These are phyloP conservation scores for Trichosporon ovoides DNA, from an alignment of 1,284 basidiomycete genomes.

Conservation along the genomic window DNA sequence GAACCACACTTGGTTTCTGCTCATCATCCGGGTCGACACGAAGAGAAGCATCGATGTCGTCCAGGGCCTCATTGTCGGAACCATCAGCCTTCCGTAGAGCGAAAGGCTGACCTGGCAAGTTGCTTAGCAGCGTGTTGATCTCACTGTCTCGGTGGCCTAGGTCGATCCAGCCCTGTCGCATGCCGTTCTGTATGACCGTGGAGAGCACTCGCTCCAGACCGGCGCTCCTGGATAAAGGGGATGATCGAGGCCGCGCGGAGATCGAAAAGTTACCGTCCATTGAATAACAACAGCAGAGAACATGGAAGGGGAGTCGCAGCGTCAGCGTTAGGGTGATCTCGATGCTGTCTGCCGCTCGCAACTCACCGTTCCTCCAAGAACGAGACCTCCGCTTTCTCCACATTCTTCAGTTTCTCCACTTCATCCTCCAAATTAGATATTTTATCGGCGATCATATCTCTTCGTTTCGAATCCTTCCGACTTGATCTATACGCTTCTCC, in stretches of 20 bases:
- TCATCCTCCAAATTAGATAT: constrained; percentile 54
- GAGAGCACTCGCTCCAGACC: constrained; percentile 61
- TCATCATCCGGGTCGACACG: neutral
- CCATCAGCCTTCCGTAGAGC: constrained; percentile 14
- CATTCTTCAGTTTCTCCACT: constrained; percentile 46
- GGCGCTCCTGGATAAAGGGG: constrained; percentile 33
- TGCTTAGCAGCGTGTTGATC: constrained; percentile 20
- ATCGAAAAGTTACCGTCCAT: too few relatives aligned
- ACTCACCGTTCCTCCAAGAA: constrained; percentile 35
- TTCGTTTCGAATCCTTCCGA: constrained; percentile 63
- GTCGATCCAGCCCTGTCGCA: constrained; percentile 59
- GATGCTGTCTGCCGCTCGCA: neutral
- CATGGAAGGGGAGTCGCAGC: too few relatives aligned
- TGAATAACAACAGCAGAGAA: neutral
- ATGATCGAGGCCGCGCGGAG: too few relatives aligned
- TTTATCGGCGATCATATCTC: constrained; percentile 68
- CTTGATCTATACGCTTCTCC: constrained; percentile 74
- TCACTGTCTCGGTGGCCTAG: constrained; percentile 36
- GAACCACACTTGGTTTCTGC: neutral
- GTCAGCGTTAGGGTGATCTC: neutral
- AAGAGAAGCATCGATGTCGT: neutral
- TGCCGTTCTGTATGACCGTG: constrained; percentile 65
- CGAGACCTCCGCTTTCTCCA: constrained; percentile 21
- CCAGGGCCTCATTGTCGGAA: neutral
- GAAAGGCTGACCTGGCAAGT: constrained; percentile 18